These are phyloP conservation scores for Singerocomus inundabilis DNA, from an alignment of 1,284 basidiomycete genomes.

Conservation along the genomic window DNA sequence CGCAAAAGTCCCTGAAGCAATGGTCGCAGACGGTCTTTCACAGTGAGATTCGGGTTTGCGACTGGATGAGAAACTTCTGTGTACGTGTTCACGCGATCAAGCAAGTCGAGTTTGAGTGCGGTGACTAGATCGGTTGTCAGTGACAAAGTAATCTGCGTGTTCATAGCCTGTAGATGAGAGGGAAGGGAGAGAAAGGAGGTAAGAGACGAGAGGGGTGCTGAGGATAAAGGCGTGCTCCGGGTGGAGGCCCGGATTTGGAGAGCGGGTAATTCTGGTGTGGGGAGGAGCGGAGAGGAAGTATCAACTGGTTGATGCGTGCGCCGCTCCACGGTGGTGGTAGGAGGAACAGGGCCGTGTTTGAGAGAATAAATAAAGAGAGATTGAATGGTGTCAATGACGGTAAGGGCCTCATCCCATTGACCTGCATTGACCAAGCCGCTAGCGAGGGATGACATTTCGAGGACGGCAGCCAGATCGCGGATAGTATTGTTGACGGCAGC, in stretches of 20 bases:
- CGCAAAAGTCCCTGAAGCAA: constrained; percentile 74
- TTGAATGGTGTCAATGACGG: constrained; percentile 73
- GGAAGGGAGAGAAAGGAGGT: constrained; percentile 73
- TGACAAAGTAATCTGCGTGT: constrained; percentile 71
- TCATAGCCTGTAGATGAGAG: constrained; percentile 60
- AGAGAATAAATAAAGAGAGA: constrained; percentile 53
- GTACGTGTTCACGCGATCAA: constrained; percentile 44
- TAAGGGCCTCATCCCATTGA: constrained; percentile 83
- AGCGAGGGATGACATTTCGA: constrained; percentile 73
- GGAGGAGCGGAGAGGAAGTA: constrained; percentile 28
- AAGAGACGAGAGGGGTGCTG: constrained; percentile 58
- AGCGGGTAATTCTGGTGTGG: constrained; percentile 35
- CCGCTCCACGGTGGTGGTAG: constrained; percentile 5
- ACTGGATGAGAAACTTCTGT: constrained; percentile 29
- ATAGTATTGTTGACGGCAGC: constrained; percentile 60
- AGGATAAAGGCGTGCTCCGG: constrained; percentile 29
- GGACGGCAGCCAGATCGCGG: constrained; percentile 64
- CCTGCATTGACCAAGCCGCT: constrained; percentile 73
- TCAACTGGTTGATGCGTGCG: constrained; percentile 17
- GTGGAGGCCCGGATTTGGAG: constrained; percentile 4
- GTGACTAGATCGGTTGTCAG: constrained; percentile 78
- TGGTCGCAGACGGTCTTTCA: constrained; percentile 66
- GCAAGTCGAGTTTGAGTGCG: constrained; percentile 68
- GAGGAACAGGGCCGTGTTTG: background rate
- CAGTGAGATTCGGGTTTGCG: constrained; percentile 37